These are phyloP conservation scores for Handroanthus guayacan DNA, from an alignment of 257 asterid species.

Conservation along the genomic window DNA sequence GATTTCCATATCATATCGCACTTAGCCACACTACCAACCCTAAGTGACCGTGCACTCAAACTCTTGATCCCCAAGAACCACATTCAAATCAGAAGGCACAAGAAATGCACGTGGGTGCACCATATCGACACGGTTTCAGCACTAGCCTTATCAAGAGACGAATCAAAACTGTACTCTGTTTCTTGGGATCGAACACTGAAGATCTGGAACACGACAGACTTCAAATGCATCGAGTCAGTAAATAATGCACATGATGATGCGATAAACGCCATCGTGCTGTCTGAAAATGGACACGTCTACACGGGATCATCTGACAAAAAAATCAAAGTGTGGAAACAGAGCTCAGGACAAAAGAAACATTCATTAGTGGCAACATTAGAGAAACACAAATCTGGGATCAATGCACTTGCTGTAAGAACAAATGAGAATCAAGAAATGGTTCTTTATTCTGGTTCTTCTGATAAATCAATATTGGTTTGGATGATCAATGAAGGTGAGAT, in stretches of 20 bases:
- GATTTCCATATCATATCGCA: conserved; percentile 39
- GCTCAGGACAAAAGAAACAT: conserved; percentile 46
- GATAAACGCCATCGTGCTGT: conserved; percentile 60
- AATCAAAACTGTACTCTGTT: conserved; percentile 66
- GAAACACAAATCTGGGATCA: conserved; percentile 67
- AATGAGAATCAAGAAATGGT: conserved; percentile 41
- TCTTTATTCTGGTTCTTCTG: conserved; percentile 71
- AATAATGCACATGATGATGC: conserved; percentile 83
- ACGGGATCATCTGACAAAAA: conserved; percentile 80
- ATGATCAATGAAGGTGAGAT: conserved; percentile 36
- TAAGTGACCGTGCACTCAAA: conserved; percentile 61
- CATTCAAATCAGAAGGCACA: conserved; percentile 60
- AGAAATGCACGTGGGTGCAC: conserved; percentile 72
- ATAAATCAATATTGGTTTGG: conserved; percentile 62
- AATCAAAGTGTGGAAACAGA: conserved; percentile 68
- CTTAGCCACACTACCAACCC: conserved; percentile 67
- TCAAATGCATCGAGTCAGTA: conserved; percentile 75
- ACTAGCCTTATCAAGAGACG: conserved; percentile 59
- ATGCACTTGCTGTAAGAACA: conserved; percentile 62
- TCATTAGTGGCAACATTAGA: conserved; percentile 51
- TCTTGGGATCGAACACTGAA: conserved; percentile 83
- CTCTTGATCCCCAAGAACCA: conserved; percentile 61
- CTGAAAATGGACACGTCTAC: conserved; percentile 51
- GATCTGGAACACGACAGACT: conserved; percentile 65
- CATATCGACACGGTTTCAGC: conserved; percentile 79